Evolutionary conservation across 805 yeast species (phyloP), one percentile per base, ranked within the genome.

Genomic region (Wilhelminamyces savonicus): DNA sequence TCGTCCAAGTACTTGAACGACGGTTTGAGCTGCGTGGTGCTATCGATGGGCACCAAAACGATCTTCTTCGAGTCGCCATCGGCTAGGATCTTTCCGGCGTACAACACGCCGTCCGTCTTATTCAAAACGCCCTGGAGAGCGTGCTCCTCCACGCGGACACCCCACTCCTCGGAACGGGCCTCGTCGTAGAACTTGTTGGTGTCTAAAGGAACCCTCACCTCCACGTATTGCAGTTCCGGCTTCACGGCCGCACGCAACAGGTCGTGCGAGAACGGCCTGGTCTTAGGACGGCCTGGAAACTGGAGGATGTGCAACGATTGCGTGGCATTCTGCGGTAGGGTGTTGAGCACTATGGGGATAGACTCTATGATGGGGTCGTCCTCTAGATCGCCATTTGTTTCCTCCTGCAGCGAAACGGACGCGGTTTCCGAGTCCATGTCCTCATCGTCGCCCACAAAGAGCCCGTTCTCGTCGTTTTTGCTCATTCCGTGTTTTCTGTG

Each of bases 1-100:
- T 69, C 76, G 50, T 87, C 95, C 24, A 87, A 75, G 49, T 88
- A 84, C 40, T 70, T 72, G 58, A 92, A 85, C 43, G 73, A 71
- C 3, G 97, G 92, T 41, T 95, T 70, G 36, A 92, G 53, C 53
- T 90, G 97, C 0, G 81, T 74, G 0, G 82, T 74, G 13, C 76
- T 67, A 21, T 74, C 71, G 2, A 88, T 64, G 1, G 90, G 83
- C 1, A 74, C 55, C 36, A 90, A 52, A 28, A 82, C 75, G 6
- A 86, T 46, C 43, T 69, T 76, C 12, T 69, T 71, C 18, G 46
- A 51, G 6, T 37, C 50, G 5, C 31, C 41, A 7, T 34, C 43
- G 10, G 31, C 30, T 6, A 50, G 36, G 5, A 62, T 43, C 28
- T 50, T 46, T 7, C 53, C 67, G 5, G 51, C 65, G 30, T 61